Evolutionary conservation across 768 basidiomycete genomes (phyloP).

Genomic region (Leucogyrophana mollusca): DNA sequence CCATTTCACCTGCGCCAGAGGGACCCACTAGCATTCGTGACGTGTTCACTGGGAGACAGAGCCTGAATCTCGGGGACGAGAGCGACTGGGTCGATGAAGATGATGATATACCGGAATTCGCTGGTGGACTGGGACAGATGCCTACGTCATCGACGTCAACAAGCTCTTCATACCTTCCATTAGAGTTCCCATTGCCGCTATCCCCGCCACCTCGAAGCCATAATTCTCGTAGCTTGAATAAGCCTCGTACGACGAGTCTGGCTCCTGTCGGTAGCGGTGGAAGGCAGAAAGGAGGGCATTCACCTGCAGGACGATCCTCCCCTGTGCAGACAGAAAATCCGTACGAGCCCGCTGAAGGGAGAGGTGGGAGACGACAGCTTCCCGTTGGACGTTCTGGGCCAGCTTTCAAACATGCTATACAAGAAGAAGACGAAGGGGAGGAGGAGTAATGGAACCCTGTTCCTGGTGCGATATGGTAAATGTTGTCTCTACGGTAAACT

Average conservation of each 20-base stretch:
- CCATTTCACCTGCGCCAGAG: constrained; percentile 53
- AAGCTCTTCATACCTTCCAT: constrained; percentile 20
- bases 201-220: constrained; percentile 54
- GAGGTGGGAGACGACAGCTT: constrained; percentile 65
- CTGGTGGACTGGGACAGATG: constrained; percentile 74
- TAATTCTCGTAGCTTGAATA: constrained; percentile 34
- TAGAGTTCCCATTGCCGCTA: constrained; percentile 43
- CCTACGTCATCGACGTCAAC: constrained; percentile 26
- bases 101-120: constrained; percentile 69
- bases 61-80: constrained; percentile 66
- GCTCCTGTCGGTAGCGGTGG: constrained; percentile 22
- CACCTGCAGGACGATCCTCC: constrained; percentile 58
- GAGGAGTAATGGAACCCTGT: constrained; percentile 45
- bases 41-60: constrained; percentile 73
- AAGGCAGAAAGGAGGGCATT: constrained; percentile 52
- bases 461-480: background rate
- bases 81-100: constrained; percentile 90
- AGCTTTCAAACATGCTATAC: constrained; percentile 69
- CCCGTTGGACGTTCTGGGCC: constrained; percentile 68
- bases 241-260: constrained; percentile 24
- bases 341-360: constrained; percentile 48
- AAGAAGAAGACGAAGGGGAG: constrained; percentile 86
- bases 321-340: constrained; percentile 48
- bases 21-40: constrained; percentile 57
- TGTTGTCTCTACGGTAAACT: constrained; percentile 7